A percentile compares a stretch with the other conserved stretches of the same genome.
phyloP scores from a whole-genome alignment of 176 grass and related monocot species.

The Musa schizocarpa region DNA sequence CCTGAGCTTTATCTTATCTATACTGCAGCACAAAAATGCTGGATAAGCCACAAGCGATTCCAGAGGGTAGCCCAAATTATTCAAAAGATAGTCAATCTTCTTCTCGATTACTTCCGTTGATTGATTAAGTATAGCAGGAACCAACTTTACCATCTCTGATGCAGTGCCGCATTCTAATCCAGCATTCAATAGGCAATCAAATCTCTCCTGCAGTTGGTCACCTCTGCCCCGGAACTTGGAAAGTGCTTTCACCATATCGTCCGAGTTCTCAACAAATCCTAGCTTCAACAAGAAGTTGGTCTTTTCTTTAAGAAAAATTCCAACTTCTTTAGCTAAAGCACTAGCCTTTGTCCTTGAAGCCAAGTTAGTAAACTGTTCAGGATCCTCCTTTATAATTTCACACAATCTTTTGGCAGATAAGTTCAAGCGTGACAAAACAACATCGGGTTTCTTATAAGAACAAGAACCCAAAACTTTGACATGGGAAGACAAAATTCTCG shows the following conservation, averaged over 20 bases:
- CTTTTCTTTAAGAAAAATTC: conserved; percentile 41
- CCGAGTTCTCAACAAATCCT: conserved; percentile 45
- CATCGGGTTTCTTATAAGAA: neutral
- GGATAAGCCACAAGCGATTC: conserved; percentile 35
- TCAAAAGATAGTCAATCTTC: conserved; percentile 50
- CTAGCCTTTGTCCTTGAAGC: conserved; percentile 18
- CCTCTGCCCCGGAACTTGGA: conserved; percentile 33
- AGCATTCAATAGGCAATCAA: conserved; percentile 36
- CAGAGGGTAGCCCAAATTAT: conserved; percentile 32
- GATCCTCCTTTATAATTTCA: conserved; percentile 46
- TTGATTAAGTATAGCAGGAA: conserved; percentile 35
- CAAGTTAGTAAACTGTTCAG: conserved; percentile 32
- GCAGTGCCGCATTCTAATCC: conserved; percentile 35
- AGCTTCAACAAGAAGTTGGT: conserved; percentile 38
- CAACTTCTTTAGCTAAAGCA: conserved; percentile 6
- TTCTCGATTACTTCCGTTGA: conserved; percentile 25
- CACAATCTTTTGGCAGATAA: conserved; percentile 6
- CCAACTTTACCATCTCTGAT: conserved; percentile 36
- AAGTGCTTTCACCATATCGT: conserved; percentile 40
- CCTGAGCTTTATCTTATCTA: conserved; percentile 47
- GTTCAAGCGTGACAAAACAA: neutral
- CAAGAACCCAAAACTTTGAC: neutral
- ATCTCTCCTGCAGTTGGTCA: conserved; percentile 42
- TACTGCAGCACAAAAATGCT: conserved; percentile 30
- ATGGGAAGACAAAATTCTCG: neutral